Base-by-base conservation (phyloP, 1,284 basidiomycete genomes). In the Leccinum pseudoinsigne region DNA sequence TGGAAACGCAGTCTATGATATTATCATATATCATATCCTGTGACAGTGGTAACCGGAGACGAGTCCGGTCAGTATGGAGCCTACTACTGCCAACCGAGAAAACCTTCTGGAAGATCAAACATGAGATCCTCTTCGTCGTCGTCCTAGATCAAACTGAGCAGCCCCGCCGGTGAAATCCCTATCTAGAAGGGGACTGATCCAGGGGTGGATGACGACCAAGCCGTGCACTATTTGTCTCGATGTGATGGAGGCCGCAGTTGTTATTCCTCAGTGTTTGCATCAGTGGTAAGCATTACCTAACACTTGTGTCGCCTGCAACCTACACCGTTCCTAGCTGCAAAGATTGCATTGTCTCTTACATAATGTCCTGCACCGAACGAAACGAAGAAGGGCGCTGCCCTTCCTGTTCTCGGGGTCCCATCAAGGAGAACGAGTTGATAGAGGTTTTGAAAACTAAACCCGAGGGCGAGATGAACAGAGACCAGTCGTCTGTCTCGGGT, bases 251-350 rank as follows among this genome's bases (percentile, higher is more conserved):
- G 76, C 72, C 3, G 86, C 85, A 47, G 86, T 82, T 80, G 86
- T 95, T 58, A 82, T 95, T 28, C 92, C 92, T 4, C 79, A 80
- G 8, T 95, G 93, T 74, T 85, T 89, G 78, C 92, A 92, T 77
- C 85, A 85, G 73, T 90, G 86, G 92, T 93, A 72, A 63, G 80
- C 65, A 61, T 38, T 11, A 8, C 42, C 11, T 47, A 26, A 28
- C 59, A 58, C 31, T 57, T 45, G 42, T 34, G 47, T 56, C 14
- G 10, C 36, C 31, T 36, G n/a, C 62, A 47, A 42, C 57, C 65
- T n/a, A 64, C 54, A 28, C 54, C 16, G 16, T 58, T 36, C 16
- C 31, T 61, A 93, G 91, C 64, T 97, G 94, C 76, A 93, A 92
- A 71, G 88, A 90, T 64, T 97, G 94, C 70, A 87, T 95, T 16